phyloP scores from a whole-genome alignment of 768 basidiomycete species.

The Paxillus ammoniavirescens region DNA sequence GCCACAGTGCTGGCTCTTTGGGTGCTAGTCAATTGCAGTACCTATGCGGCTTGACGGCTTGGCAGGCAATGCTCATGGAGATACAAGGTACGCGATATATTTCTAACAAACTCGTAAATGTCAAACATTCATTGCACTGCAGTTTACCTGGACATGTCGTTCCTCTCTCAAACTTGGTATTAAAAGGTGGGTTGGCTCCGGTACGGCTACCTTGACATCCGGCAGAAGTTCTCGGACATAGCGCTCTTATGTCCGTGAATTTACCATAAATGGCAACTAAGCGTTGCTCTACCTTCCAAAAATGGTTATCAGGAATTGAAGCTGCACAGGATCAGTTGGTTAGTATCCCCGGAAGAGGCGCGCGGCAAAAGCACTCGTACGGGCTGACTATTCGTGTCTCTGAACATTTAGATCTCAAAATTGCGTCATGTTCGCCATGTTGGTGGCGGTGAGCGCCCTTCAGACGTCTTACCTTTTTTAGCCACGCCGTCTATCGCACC shows the following conservation, averaged over 20 bases:
- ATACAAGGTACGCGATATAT: slow-evolving; percentile 15
- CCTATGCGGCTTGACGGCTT: neutral
- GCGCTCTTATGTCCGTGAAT: neutral
- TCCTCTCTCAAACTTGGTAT: neutral
- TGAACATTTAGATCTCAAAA: slow-evolving; percentile 6
- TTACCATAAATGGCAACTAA: slow-evolving; percentile 3
- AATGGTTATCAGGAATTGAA: slow-evolving; percentile 1
- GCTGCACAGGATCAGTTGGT: slow-evolving; percentile 25
- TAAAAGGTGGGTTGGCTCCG: slow-evolving; percentile 10
- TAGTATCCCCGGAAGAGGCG: slow-evolving; percentile 20
- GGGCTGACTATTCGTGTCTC: slow-evolving; percentile 7
- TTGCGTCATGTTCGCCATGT: slow-evolving; percentile 26
- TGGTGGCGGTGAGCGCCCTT: slow-evolving; percentile 33
- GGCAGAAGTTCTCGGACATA: neutral
- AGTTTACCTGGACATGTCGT: slow-evolving; percentile 4
- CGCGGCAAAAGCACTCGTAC: slow-evolving; percentile 7
- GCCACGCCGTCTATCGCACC: slow-evolving; percentile 30
- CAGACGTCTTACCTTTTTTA: slow-evolving; percentile 19
- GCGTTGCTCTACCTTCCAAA: slow-evolving; percentile 2
- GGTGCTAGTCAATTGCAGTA: slow-evolving; percentile 10
- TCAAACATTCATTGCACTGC: slow-evolving; percentile 17
- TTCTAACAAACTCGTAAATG: slow-evolving; percentile 7
- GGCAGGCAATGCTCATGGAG: slow-evolving; percentile 18
- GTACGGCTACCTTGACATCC: slow-evolving; percentile 21
- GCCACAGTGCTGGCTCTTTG: slow-evolving; percentile 3